Percentiles rank a stretch among this genome's conserved stretches.
These are phyloP conservation scores for Leavenworthia alabamica DNA, from an alignment of 345 rosid genomes.

Conservation along the genomic window DNA sequence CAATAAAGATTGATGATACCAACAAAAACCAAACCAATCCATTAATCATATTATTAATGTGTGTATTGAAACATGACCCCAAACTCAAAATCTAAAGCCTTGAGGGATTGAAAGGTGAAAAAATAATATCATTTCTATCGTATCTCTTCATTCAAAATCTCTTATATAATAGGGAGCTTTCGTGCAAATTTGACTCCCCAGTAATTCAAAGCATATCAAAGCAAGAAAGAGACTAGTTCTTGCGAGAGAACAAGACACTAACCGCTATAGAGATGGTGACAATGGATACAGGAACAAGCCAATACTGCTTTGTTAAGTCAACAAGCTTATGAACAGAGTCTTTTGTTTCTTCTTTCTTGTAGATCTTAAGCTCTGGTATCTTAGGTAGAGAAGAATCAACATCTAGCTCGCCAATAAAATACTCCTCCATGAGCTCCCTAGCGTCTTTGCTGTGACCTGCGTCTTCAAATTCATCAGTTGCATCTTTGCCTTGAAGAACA, in stretches of 20 bases:
- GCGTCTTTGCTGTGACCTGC: constrained; percentile 77
- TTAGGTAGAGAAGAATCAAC: constrained; percentile 27
- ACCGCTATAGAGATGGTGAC: constrained; percentile 53
- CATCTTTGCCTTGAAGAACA: constrained; percentile 61
- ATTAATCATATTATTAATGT: neutral
- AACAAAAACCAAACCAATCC: constrained; percentile 14
- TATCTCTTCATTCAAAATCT: neutral
- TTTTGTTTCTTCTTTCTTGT: constrained; percentile 34
- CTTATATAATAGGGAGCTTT: neutral
- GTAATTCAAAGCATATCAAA: constrained; percentile 6
- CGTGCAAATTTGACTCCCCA: constrained; percentile 10
- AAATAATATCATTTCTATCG: constrained; percentile 1
- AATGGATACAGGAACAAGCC: constrained; percentile 60
- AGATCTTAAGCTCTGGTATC: constrained; percentile 64
- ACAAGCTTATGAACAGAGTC: constrained; percentile 35
- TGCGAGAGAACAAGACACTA: constrained; percentile 52
- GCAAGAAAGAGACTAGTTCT: too few relatives aligned
- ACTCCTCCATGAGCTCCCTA: constrained; percentile 54
- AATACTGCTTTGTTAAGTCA: constrained; percentile 55
- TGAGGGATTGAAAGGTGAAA: neutral
- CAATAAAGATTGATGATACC: neutral
- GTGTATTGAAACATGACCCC: neutral
- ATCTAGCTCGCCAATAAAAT: constrained; percentile 77
- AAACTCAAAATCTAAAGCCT: neutral
- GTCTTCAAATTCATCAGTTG: constrained; percentile 79